A percentile compares a stretch with the other conserved stretches of the same genome.
phyloP scores from a whole-genome alignment of 169 alveolate species.

The Plasmodium cynomolgi region DNA sequence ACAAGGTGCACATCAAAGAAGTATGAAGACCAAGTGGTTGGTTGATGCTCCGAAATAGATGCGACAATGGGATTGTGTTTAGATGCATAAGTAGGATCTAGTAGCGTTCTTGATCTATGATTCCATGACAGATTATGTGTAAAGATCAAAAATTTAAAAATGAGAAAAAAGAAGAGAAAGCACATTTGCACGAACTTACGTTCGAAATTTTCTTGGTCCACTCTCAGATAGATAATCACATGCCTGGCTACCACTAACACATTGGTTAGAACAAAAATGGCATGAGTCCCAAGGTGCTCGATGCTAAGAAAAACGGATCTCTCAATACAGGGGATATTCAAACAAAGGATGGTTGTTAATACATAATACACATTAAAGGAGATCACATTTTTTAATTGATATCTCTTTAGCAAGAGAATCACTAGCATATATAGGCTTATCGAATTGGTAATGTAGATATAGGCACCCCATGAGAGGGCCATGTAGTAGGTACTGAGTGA shows the following conservation, averaged over 20 bases:
- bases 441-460: constrained; percentile 96
- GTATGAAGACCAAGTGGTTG: constrained; percentile 96
- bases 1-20: constrained; percentile 80
- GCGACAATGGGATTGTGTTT: constrained; percentile 97
- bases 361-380: constrained; percentile 94
- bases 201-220: constrained; percentile 1
- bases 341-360: constrained; percentile 93
- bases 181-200: constrained; percentile 9
- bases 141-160: constrained; percentile 45
- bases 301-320: constrained; percentile 91
- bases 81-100: constrained; percentile 98
- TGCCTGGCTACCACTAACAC: constrained; percentile 48
- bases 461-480: constrained; percentile 99
- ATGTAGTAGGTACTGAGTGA: constrained; percentile 88
- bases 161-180: constrained; percentile 32
- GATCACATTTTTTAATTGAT: constrained; percentile 90
- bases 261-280: constrained; percentile 90
- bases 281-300: constrained; percentile 98
- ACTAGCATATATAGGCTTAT: constrained; percentile 95
- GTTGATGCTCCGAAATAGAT: constrained; percentile 99
- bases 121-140: constrained; percentile 60
- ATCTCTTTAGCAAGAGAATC: constrained; percentile 90
- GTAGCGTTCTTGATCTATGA: constrained; percentile 95
- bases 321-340: constrained; percentile 96
- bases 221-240: neutral